Base-by-base conservation (phyloP, 2,329 filamentous ascomycete species). In the Pleomassaria siparia region DNA sequence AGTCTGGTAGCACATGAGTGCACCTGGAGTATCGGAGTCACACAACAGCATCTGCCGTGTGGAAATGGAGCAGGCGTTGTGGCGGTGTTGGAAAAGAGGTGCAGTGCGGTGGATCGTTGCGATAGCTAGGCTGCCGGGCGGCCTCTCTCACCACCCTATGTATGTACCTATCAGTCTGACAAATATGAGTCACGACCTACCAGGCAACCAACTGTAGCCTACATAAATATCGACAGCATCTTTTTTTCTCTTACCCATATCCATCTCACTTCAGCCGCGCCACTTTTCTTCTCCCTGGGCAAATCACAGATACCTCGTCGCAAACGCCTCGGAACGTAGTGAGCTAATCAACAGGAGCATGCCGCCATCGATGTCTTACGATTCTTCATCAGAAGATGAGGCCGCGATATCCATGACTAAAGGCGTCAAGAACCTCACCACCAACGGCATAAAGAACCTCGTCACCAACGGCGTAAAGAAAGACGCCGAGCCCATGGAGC, bases 401-500 rank as follows among this genome's bases (percentile, higher is more conserved):
- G 25, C 11, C 21, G 26, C 18, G 7, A 3, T 15, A n/a, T n/a
- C n/a, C 16, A 13, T 43, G 7, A 43, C 32, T 11, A 53, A 55
- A 26, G 51, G 44, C 16, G 15, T 39, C 35, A 48, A 48, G 25
- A 39, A 51, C 24, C 5, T 15, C 16, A 13, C 40, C 11, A 43
- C 32, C 13, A 53, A 55, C 30, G 51, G 44, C 16, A n/a, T 39
- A 30, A 48, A 48, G 25, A 39, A 51, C 24, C 21, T 46, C 36
- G 8, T 44, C 30, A 40, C 35, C n/a, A 50, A 55, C 26, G 47
- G 44, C 16, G 37, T 20, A 3, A 47, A 4, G 46, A 49, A 43
- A n/a, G 20, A 50, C 28, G 25, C 32, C 7, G 55, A 59, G 11
- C 41, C 51, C 1, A 47, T 55, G 10, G 58, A 63, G 28, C 47